A percentile compares a stretch with the other conserved stretches of the same genome.
Conservation (phyloP, 345 rosid genomes). For the Capsella bursapastoris region DNA sequence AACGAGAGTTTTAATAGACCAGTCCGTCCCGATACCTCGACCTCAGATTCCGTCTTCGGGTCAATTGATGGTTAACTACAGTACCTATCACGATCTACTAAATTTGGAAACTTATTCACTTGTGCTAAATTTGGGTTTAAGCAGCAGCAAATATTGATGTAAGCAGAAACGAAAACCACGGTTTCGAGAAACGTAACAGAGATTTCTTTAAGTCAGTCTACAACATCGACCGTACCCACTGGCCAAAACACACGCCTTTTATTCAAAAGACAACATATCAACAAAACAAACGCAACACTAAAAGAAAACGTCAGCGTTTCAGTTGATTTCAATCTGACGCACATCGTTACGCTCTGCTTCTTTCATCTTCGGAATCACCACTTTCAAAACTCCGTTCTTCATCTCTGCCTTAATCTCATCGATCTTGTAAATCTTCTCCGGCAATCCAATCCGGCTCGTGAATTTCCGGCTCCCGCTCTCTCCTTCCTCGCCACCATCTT, state of each 20-base stretch:
- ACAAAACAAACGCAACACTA: not conserved
- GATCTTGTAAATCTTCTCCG: constrained; percentile 37
- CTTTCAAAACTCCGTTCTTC: constrained; percentile 85
- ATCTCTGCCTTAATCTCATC: constrained; percentile 82
- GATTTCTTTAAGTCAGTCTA: no score
- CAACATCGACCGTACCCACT: not conserved
- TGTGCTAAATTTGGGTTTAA: not conserved
- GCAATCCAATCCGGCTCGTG: constrained; percentile 50
- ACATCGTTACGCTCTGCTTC: constrained; percentile 63
- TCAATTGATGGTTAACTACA: not conserved
- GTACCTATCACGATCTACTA: not conserved
- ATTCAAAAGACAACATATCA: constrained; percentile 10
- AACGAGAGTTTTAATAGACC: not conserved
- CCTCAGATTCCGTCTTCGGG: not conserved
- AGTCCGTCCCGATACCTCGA: not conserved
- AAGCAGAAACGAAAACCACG: not conserved
- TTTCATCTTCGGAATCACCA: constrained; percentile 76
- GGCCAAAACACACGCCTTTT: not conserved
- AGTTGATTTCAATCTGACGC: constrained; percentile 53
- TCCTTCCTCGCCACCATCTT: constrained; percentile 26
- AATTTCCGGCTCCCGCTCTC: constrained; percentile 48
- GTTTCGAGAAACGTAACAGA: not conserved
- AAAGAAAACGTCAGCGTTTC: not conserved
- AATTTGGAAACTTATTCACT: not conserved
- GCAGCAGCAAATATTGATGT: not conserved